Evolutionary conservation across 2,329 filamentous ascomycete species (phyloP), one percentile per base, ranked within the genome.

Genomic region (Cercospora zeina): DNA sequence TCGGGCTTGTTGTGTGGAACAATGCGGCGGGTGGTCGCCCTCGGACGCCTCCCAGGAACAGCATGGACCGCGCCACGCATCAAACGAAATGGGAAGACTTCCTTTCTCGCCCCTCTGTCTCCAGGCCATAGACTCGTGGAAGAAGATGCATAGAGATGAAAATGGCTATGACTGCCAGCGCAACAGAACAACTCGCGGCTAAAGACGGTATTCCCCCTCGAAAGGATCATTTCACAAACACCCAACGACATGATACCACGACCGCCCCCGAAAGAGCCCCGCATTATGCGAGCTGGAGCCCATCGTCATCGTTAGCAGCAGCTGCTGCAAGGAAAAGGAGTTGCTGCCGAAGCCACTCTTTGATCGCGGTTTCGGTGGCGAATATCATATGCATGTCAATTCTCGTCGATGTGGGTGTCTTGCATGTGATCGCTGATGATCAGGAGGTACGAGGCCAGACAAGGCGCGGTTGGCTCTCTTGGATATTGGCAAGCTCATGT

Each of bases 61-160:
- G 58, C 62, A 37, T 66, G 54, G 2, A 62, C 57, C 7, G 59
- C 62, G 34, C 57, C 59, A 53, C 64, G 61, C 50, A 63, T 14
- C 11, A 61, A 53, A 34, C 61, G 62, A 45, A 62, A 63, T 27
- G 4, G 62, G 54, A 9, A 31, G 42, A 10, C 56, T 42, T 5
- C 53, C 21, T 36, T 16, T 53, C 36, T 66, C 50, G 27, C 63
- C 62, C 39, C 31, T 39, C n/a, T 16, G 33, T 54, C 10, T 10
- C n/a, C 24, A 27, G 24, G 24, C 24, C 24, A 27, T 27, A 27
- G 24, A 27, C 24, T 27, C 24, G 24, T 6, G 24, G 3, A 27
- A 27, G 3, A 3, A 3, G 6, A 6, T 27, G 24, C 24, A 27
- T 27, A 27, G 24, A 6, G 24, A 27, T 27, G 24, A 6, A 27